Evolutionary conservation across 2,329 filamentous ascomycete genomes (phyloP), one percentile per base, ranked within the genome.

Genomic region (Truncatella angustata): DNA sequence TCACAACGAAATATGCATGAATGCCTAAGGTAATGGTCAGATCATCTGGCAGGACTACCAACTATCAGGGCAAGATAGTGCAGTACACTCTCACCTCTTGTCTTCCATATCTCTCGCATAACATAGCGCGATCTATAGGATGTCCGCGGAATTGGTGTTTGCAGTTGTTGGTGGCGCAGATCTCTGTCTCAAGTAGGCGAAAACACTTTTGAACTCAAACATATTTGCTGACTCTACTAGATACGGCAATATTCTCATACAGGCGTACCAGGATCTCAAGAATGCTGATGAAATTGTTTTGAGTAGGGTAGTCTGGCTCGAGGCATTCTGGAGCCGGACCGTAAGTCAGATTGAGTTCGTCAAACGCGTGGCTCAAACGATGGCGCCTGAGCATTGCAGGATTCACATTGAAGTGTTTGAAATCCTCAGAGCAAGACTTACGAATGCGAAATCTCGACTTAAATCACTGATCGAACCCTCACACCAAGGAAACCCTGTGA

Each of bases 101-200:
- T 18, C 7, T 12, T 6, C 35, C 4, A 3, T 37, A n/a, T 12
- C 7, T 37, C n/a, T 37, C 14, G 20, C 7, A 2, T n/a, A n/a
- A n/a, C n/a, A n/a, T n/a, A n/a, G n/a, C n/a, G n/a, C n/a, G n/a
- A 16, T 9, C 11, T 5, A 28, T 16, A 28, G 3, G 14, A 50
- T 40, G 24, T 45, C 44, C 9, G 16, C 30, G 21, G 49, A 28
- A 23, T n/a, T 45, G 10, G 12, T 21, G 7, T 16, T 44, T n/a
- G 43, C 49, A 4, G 36, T 51, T 4, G 6, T 51, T 11, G 35
- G 12, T 1, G 42, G 36, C 6, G 34, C 36, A 12, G 49, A 51
- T 11, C 21, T 51, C 0, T 51, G 42, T 46, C 5, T 51, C n/a
- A 51, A 51, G 49, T 51, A 28, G 16, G 48, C 34, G 9, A 11